These are phyloP conservation scores for Spirogloea muscicola DNA, from an alignment of 139 green algal species.

Conservation along the genomic window DNA sequence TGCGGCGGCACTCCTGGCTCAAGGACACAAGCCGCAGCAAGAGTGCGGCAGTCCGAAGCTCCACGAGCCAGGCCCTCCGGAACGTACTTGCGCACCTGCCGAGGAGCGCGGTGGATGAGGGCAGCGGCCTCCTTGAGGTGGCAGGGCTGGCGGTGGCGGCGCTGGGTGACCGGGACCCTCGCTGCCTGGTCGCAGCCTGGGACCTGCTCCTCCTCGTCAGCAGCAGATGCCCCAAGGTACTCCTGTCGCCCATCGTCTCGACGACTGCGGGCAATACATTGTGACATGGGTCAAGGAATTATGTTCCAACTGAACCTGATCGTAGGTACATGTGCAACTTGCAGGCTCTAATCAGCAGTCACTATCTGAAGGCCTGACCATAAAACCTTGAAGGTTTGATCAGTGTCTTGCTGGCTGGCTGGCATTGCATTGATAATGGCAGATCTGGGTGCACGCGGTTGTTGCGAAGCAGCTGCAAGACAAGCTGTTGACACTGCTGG, in stretches of 20 bases:
- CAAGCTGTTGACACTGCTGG: constrained; percentile 62
- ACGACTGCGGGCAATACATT: background rate
- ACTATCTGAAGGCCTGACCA: too few species aligned
- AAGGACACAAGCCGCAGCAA: constrained; percentile 33
- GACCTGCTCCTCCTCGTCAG: constrained; percentile 64
- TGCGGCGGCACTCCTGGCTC: background rate
- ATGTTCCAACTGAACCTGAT: too few species aligned
- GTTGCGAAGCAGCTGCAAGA: constrained; percentile 65
- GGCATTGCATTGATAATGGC: too few species aligned
- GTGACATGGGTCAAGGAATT: too few species aligned
- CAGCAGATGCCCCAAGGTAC: constrained; percentile 32
- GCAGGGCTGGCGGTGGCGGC: constrained; percentile 39
- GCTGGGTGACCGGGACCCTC: constrained; percentile 59
- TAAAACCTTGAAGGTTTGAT: too few species aligned
- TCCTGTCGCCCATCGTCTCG: background rate
- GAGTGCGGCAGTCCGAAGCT: constrained; percentile 51
- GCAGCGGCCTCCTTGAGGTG: background rate
- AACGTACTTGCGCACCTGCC: background rate
- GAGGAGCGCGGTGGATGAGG: background rate
- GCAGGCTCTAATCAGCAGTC: too few species aligned
- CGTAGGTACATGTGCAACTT: too few species aligned
- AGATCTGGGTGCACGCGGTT: constrained; percentile 54
- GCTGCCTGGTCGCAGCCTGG: constrained; percentile 71
- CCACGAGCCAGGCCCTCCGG: constrained; percentile 12
- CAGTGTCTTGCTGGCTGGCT: too few species aligned